phyloP scores from a whole-genome alignment of 208 protist species.

The Angomonas ambiguus region DNA sequence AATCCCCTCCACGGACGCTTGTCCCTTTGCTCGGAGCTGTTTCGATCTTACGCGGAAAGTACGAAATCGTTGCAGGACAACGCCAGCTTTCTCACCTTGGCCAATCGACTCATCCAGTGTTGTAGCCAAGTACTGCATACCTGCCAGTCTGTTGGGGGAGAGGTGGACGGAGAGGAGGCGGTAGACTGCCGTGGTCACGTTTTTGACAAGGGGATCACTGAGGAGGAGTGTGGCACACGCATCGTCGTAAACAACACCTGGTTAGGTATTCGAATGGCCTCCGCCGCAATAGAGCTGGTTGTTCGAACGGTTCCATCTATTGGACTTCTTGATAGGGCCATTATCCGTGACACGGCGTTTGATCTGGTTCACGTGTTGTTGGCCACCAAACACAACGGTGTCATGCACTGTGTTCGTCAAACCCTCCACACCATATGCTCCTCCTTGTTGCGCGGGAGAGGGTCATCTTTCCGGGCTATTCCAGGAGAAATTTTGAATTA shows the following conservation, averaged over 20 bases:
- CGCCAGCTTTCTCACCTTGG: background rate
- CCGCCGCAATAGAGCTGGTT: conserved; percentile 35
- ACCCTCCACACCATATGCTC: conserved; percentile 48
- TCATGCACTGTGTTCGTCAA: conserved; percentile 76
- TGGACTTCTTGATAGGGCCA: conserved; percentile 20
- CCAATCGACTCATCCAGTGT: conserved; percentile 29
- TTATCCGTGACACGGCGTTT: conserved; percentile 39
- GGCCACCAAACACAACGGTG: conserved; percentile 88
- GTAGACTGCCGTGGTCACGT: conserved; percentile 89
- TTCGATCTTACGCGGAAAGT: conserved; percentile 1
- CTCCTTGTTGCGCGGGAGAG: conserved; percentile 60
- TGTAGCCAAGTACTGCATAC: conserved; percentile 42
- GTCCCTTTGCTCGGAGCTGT: conserved; percentile 49
- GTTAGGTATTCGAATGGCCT: conserved; percentile 71
- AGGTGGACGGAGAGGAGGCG: background rate
- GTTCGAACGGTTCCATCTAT: conserved; percentile 9
- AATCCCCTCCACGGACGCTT: conserved; percentile 65
- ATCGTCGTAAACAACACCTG: conserved; percentile 89
- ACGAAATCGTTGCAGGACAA: background rate
- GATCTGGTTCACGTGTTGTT: conserved; percentile 70
- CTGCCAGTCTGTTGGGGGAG: conserved; percentile 34
- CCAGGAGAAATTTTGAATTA: conserved; percentile 60
- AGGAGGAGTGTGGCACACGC: conserved; percentile 58
- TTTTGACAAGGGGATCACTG: conserved; percentile 44
- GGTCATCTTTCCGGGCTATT: conserved; percentile 40